Evolutionary conservation across 2,329 filamentous ascomycete genomes (phyloP), one percentile per base, ranked within the genome.

Genomic region (Claviceps quebecensis): DNA sequence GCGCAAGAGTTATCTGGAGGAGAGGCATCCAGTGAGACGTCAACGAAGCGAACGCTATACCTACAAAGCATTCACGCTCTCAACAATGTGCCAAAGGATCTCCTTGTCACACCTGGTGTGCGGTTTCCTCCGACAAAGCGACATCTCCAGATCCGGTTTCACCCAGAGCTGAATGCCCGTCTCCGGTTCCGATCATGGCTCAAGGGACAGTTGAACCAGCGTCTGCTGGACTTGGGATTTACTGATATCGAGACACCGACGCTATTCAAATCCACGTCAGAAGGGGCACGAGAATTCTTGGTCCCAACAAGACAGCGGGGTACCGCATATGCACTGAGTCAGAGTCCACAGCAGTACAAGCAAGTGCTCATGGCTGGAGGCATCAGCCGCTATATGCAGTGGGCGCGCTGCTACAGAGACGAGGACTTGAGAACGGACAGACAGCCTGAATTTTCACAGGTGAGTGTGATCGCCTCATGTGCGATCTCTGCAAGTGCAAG

Each of bases 311-410:
- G 93, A 29, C 78, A 76, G 38, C 75, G 74, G 1, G 88, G 87
- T 0, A 71, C 82, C 54, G 89, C 87, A 3, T 98, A 97, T 66
- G 93, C 93, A 8, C 72, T 98, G 19, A 90, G 90, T 0, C 94
- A 98, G 65, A 97, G 91, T 57, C 93, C 93, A 0, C 93, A 98
- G 65, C 93, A 98, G 66, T 98, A 97, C 65, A 98, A 98, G 69
- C 93, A 98, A 69, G 87, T 96, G 2, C 76, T 98, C 43, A 97
- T 98, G 89, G 87, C 89, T 0, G 86, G 86, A 54, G 91, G 91
- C 0, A 77, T 96, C 11, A 70, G 75, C 1, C 80, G 77, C 41
- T 98, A 98, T 65, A 94, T 84, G 66, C 93, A 98, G 61, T 88
- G 96, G 69, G 94, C 93, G 1, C 84, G 82, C 56, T 98, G 93